A percentile compares a stretch with the other conserved stretches of the same genome.
Evolutionary conservation across 1,139 yeast genomes (phyloP).

Genomic region (Candida tetrigidarum): DNA sequence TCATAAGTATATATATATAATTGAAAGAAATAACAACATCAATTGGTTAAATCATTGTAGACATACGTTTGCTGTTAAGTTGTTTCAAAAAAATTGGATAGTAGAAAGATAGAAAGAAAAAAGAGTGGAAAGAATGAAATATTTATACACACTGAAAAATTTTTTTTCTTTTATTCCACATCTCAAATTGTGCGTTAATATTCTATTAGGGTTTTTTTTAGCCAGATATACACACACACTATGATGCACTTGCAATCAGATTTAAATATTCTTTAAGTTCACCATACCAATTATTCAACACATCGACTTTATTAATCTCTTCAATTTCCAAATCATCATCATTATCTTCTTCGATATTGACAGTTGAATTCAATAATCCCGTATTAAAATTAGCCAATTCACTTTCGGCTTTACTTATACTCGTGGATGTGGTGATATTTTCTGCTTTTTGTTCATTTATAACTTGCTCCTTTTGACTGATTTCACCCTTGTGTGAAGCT

Average conservation of each 20-base stretch:
- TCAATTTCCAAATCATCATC: constrained; percentile 10
- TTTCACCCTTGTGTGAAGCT: constrained; percentile 25
- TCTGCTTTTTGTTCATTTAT: constrained; percentile 39
- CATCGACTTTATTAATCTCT: constrained; percentile 8
- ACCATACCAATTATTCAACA: constrained; percentile 6
- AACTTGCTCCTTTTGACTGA: constrained; percentile 47
- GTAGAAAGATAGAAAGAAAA: neutral
- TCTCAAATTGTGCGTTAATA: too few relatives aligned
- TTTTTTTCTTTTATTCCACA: neutral
- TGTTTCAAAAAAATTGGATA: too few relatives aligned
- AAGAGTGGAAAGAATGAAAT: neutral
- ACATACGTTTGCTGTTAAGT: too few relatives aligned
- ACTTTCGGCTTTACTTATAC: constrained; percentile 5
- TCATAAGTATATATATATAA: constrained; percentile 3
- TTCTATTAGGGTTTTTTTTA: too few relatives aligned
- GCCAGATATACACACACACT: neutral
- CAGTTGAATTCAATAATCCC: constrained; percentile 16
- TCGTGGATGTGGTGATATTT: constrained; percentile 12
- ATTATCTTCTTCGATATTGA: constrained; percentile 9
- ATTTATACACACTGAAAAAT: neutral
- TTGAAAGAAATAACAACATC: neutral
- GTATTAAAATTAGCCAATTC: constrained; percentile 18
- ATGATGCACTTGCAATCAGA: neutral
- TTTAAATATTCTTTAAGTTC: neutral
- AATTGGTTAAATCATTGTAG: too few relatives aligned